Conservation (phyloP, 1,284 basidiomycete genomes). For the Ustilago hordei region DNA sequence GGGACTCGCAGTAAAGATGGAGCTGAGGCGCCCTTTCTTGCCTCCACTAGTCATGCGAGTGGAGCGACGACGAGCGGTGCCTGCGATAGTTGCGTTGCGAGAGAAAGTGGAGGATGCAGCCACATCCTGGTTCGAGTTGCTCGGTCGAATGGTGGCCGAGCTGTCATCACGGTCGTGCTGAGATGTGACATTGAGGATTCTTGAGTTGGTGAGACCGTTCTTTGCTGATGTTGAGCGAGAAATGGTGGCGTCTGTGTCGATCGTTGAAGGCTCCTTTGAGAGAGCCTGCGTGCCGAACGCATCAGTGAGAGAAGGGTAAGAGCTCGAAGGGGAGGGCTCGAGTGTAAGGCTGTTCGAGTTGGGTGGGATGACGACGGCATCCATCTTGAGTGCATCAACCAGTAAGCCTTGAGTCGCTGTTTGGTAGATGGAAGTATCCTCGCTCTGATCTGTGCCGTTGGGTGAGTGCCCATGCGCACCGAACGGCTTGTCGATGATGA, state of each 20-base stretch:
- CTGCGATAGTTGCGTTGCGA: background rate
- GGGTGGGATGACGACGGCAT: conserved; percentile 39
- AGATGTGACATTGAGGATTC: background rate
- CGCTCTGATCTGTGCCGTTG: conserved; percentile 20
- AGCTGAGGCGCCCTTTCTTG: conserved; percentile 31
- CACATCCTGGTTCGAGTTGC: conserved; percentile 9
- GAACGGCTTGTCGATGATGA: conserved; percentile 8
- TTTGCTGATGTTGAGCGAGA: conserved; percentile 28
- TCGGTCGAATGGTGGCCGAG: conserved; percentile 44
- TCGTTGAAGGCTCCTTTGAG: conserved; percentile 1
- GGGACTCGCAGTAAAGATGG: conserved; percentile 42
- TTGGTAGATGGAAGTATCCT: conserved; percentile 22
- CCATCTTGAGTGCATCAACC: conserved; percentile 51
- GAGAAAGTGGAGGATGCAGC: background rate
- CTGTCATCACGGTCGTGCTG: conserved; percentile 48
- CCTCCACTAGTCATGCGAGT: conserved; percentile 18
- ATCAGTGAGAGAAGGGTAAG: background rate
- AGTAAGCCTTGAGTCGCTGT: conserved; percentile 33
- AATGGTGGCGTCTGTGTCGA: conserved; percentile 29
- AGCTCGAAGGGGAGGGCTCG: conserved; percentile 15
- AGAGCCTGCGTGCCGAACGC: background rate
- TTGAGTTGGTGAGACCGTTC: conserved; percentile 12
- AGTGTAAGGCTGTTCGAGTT: conserved; percentile 3
- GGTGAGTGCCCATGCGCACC: background rate
- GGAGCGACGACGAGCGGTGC: conserved; percentile 22